A percentile compares a stretch with the other conserved stretches of the same genome.
Conservation (phyloP, 2,329 filamentous ascomycete species). For the Chaetoscypha palmicola region DNA sequence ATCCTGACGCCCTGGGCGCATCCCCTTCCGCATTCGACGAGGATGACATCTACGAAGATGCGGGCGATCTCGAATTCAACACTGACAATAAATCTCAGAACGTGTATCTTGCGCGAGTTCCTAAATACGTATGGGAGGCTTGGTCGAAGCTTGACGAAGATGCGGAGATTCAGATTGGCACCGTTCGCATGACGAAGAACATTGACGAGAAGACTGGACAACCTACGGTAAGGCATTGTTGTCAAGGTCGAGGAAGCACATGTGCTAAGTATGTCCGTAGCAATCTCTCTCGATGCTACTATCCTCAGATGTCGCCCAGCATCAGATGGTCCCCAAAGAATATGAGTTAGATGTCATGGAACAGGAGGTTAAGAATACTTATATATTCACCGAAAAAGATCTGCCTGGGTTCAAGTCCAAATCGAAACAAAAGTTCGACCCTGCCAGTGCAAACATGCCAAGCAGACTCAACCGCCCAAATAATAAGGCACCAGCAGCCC, state of each 20-base stretch:
- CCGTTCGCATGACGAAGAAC: constrained; percentile 43
- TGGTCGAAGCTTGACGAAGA: constrained; percentile 74
- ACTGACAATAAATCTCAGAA: constrained; percentile 32
- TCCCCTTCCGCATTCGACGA: constrained; percentile 43
- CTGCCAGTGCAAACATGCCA: constrained; percentile 52
- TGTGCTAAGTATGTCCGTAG: constrained; percentile 24
- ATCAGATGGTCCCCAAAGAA: constrained; percentile 75
- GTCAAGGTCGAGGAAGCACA: background rate
- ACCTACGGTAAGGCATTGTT: constrained; percentile 34
- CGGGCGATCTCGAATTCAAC: constrained; percentile 55
- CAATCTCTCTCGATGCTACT: constrained; percentile 60
- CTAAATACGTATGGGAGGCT: constrained; percentile 72
- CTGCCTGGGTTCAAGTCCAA: constrained; percentile 66
- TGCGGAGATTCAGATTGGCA: constrained; percentile 75
- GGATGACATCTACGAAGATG: constrained; percentile 65
- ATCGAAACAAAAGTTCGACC: constrained; percentile 49
- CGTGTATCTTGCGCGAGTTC: constrained; percentile 69
- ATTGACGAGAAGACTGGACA: constrained; percentile 46
- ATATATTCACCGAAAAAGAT: constrained; percentile 89
- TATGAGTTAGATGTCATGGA: constrained; percentile 73
- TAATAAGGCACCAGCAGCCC: constrained; percentile 37
- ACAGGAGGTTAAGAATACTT: constrained; percentile 70
- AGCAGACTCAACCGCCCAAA: constrained; percentile 40
- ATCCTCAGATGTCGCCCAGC: constrained; percentile 53
- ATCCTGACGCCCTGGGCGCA: constrained; percentile 38